phyloP scores from a whole-genome alignment of 371 early-diverging fungal genomes.

The Smittium culicis region DNA sequence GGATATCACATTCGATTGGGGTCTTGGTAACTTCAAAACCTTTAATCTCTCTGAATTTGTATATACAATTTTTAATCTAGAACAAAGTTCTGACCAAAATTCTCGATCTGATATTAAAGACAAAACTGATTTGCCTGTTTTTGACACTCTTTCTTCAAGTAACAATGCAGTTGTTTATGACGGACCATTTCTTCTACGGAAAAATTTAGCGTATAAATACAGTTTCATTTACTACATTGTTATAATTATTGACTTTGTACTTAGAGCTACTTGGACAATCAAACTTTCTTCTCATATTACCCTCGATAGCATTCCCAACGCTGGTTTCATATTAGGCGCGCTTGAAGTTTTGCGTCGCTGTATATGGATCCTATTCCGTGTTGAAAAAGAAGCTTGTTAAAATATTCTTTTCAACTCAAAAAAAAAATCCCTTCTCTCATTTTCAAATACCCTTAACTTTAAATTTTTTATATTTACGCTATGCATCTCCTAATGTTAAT shows the following conservation, averaged over 20 bases:
- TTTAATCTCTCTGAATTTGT: conserved; percentile 23
- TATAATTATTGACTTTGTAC: conserved; percentile 54
- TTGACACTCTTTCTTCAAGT: too few relatives aligned
- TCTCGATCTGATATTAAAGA: neutral
- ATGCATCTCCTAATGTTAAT: too few relatives aligned
- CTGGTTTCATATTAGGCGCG: conserved; percentile 57
- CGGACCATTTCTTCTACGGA: conserved; percentile 35
- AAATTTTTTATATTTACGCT: too few relatives aligned
- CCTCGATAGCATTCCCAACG: conserved; percentile 44
- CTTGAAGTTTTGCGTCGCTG: conserved; percentile 72
- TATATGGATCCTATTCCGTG: conserved; percentile 80
- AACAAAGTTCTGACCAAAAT: neutral
- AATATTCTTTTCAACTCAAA: too few relatives aligned
- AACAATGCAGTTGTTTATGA: neutral
- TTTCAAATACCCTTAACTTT: too few relatives aligned
- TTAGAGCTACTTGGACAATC: conserved; percentile 74
- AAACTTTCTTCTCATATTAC: conserved; percentile 60
- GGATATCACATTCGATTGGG: conserved; percentile 89
- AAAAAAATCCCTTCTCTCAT: too few relatives aligned
- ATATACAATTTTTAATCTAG: neutral
- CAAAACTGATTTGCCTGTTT: neutral
- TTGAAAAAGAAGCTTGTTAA: conserved; percentile 44
- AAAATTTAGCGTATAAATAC: conserved; percentile 44
- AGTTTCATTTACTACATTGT: conserved; percentile 53
- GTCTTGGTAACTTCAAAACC: conserved; percentile 35